Percentiles rank a stretch among this genome's conserved stretches.
Evolutionary conservation across 225 moss, liverwort and hornwort species (phyloP).

Genomic region (Bryoerythrophyllum caledonicum): DNA sequence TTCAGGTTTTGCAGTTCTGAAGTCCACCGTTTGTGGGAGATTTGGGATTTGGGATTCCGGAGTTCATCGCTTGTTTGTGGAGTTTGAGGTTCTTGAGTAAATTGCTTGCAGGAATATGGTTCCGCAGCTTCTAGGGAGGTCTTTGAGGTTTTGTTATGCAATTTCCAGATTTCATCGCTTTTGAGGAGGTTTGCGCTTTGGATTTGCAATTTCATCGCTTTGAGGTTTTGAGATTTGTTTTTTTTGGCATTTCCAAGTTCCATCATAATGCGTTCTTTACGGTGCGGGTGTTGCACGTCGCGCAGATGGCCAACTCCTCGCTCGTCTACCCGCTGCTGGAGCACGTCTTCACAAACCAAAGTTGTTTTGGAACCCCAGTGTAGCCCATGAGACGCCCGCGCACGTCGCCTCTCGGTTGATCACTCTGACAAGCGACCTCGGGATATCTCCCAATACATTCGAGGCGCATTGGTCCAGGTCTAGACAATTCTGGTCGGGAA

Average conservation of each 20-base stretch:
- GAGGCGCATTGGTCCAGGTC: not conserved
- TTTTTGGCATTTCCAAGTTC: conserved; percentile 52
- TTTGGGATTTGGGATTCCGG: no score
- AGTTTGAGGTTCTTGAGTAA: not conserved
- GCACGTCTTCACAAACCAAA: conserved; percentile 74
- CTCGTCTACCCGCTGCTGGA: conserved; percentile 64
- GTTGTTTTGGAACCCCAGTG: conserved; percentile 61
- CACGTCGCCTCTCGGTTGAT: conserved; percentile 68
- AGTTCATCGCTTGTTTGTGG: no score
- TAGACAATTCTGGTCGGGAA: no score
- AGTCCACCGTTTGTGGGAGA: not conserved
- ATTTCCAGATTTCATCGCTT: no score
- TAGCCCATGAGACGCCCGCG: conserved; percentile 63
- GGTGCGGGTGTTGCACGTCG: conserved; percentile 50
- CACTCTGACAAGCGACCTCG: conserved; percentile 60
- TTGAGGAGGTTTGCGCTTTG: not conserved
- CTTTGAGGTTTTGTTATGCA: no score
- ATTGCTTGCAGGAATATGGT: no score
- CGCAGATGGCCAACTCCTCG: conserved; percentile 29
- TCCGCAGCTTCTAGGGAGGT: no score
- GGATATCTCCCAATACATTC: conserved; percentile 54
- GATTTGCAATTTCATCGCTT: no score
- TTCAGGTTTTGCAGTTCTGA: no score
- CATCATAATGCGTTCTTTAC: conserved; percentile 91
- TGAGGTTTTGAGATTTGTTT: not conserved